These are phyloP conservation scores for Flammula alnicola DNA, from an alignment of 1,284 basidiomycete genomes.

Conservation along the genomic window DNA sequence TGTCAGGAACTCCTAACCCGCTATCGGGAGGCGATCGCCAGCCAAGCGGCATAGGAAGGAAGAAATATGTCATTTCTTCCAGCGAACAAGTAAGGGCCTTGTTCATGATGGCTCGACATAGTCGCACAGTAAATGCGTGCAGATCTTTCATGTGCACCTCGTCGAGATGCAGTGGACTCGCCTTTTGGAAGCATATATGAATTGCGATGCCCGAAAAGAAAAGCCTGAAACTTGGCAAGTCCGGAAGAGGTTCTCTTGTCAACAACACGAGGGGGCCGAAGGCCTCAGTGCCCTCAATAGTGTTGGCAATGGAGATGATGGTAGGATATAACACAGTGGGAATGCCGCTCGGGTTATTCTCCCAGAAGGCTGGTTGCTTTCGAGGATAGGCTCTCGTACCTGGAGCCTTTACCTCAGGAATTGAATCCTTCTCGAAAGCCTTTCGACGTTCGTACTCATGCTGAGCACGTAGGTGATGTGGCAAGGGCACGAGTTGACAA, in stretches of 20 bases:
- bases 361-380: constrained; percentile 69
- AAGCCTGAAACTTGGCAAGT: constrained; percentile 55
- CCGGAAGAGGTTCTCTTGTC: constrained; percentile 66
- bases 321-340: constrained; percentile 54
- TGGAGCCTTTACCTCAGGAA: constrained; percentile 26
- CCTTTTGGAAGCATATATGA: constrained; percentile 47
- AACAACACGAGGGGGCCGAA: constrained; percentile 67
- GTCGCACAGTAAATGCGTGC: constrained; percentile 63
- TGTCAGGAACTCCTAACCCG: constrained; percentile 38
- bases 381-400: constrained; percentile 59
- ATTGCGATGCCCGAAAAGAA: constrained; percentile 57
- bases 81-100: constrained; percentile 60
- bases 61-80: constrained; percentile 63
- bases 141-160: constrained; percentile 51
- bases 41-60: constrained; percentile 55
- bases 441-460: constrained; percentile 21
- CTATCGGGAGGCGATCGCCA: constrained; percentile 37
- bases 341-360: constrained; percentile 38
- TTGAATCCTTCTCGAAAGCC: constrained; percentile 16
- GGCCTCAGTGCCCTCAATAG: constrained; percentile 33
- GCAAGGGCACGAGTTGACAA: constrained; percentile 52
- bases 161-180: constrained; percentile 53
- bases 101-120: constrained; percentile 67
- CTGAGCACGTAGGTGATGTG: constrained; percentile 26
- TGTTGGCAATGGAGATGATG: constrained; percentile 44